Base-by-base conservation (phyloP, 2,329 filamentous ascomycete species). In the Westerdykella sp. region DNA sequence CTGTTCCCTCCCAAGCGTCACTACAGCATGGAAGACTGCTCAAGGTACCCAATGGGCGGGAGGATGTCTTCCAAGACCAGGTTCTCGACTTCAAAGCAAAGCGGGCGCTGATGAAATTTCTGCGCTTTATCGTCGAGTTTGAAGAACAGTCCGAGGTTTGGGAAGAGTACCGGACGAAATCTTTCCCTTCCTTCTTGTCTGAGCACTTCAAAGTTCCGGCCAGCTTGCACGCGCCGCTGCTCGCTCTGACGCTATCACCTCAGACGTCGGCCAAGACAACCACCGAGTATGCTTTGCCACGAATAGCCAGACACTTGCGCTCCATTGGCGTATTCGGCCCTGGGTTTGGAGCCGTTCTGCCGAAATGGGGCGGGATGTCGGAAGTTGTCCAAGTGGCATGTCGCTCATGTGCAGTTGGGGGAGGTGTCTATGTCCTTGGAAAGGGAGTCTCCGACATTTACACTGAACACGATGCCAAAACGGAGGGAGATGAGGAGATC, bases 311-410 rank as follows among this genome's bases (percentile, higher is more conserved):
- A 36, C 90, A 98, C 66, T 71, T 97, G 40, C 78, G 79, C 12
- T 96, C 91, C 0, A 90, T 94, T 67, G 90, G 91, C 6, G 72
- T 87, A 4, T 91, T 96, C 55, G 91, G 91, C 0, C 79, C 85
- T 38, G 89, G 91, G 9, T 97, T 97, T 62, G 87, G 87, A 40
- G 87, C 88, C 37, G 81, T 98, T 11, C 80, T 95, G 53, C 84
- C 90, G 16, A 96, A 95, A 73, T 98, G 89, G 84, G 91, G 91
- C 37, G 89, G 91, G 22, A 75, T 85, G 37, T 85, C 88, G 25
- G 91, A 98, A 68, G 81, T 97, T 46, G 81, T 86, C 23, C 91
- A 98, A 71, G 89, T 95, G 18, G 87, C 83, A 4, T 97, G 93
- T 63, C 85, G 91, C 54, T 88, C 91, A 32, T 83, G 84, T 48